These are phyloP conservation scores for Colletotrichum orchidophilum DNA, from an alignment of 2,329 filamentous ascomycete species.

Conservation along the genomic window DNA sequence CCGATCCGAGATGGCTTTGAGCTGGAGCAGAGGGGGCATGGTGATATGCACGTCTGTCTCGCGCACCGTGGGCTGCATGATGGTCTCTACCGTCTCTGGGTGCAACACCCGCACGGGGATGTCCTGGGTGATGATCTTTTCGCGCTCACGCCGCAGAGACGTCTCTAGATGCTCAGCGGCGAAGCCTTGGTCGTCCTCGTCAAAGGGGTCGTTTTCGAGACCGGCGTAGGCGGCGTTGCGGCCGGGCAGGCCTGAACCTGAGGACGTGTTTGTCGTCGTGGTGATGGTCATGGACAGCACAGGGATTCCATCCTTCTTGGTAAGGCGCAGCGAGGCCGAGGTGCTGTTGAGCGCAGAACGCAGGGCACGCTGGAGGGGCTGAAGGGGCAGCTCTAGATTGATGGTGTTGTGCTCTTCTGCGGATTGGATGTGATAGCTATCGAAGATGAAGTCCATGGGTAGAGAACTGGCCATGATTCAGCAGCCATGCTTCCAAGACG, in stretches of 20 bases:
- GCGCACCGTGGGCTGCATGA: constrained; percentile 90
- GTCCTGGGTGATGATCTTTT: constrained; percentile 94
- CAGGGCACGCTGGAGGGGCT: constrained; percentile 87
- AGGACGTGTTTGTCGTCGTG: constrained; percentile 69
- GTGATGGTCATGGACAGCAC: constrained; percentile 91
- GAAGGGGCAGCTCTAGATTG: constrained; percentile 94
- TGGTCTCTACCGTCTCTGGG: constrained; percentile 84
- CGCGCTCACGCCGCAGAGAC: constrained; percentile 74
- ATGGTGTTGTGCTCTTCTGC: constrained; percentile 86
- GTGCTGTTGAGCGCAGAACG: constrained; percentile 85
- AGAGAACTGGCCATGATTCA: constrained; percentile 56
- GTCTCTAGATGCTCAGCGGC: constrained; percentile 63
- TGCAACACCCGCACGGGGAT: constrained; percentile 93
- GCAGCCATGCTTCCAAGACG: neutral
- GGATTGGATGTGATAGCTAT: constrained; percentile 85
- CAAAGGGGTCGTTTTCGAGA: constrained; percentile 49
- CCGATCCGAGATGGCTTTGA: constrained; percentile 94
- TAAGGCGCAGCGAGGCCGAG: constrained; percentile 86
- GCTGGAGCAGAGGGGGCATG: constrained; percentile 83
- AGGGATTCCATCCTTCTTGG: constrained; percentile 89
- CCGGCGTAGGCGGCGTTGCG: constrained; percentile 35
- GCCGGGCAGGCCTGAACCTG: constrained; percentile 41
- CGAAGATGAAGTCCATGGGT: constrained; percentile 85
- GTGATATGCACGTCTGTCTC: constrained; percentile 96
- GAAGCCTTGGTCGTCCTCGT: constrained; percentile 56